Percentiles rank a stretch among this genome's conserved stretches.
Evolutionary conservation across 371 early-diverging fungal genomes (phyloP).

Genomic region (Zychaea mexicana): DNA sequence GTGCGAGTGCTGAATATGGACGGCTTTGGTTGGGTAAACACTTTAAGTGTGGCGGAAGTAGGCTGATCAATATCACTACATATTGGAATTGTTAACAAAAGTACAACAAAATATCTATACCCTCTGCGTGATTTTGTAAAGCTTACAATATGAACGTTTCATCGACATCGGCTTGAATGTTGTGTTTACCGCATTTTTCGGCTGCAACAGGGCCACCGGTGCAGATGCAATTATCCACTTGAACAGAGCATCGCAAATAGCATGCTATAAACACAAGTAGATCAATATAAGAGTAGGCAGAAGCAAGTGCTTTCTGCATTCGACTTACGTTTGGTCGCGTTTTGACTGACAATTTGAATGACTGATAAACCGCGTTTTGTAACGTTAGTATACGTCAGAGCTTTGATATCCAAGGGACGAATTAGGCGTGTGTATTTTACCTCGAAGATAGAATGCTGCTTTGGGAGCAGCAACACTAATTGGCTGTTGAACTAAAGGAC

Average conservation of each 20-base stretch:
- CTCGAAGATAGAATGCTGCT: slow-evolving; percentile 43
- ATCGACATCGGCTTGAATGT: slow-evolving; percentile 39
- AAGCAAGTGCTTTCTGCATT: not conserved
- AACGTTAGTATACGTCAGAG: no score
- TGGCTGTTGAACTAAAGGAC: slow-evolving; percentile 13
- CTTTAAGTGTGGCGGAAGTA: slow-evolving; percentile 18
- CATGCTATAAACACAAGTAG: slow-evolving; percentile 22
- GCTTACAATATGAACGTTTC: slow-evolving; percentile 45
- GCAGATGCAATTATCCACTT: slow-evolving; percentile 32
- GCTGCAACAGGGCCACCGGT: slow-evolving; percentile 25
- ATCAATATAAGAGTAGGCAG: not conserved
- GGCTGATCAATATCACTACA: slow-evolving; percentile 38
- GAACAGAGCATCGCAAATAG: slow-evolving; percentile 30
- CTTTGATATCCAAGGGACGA: no score
- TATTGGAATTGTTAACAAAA: not conserved
- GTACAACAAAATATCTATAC: no score
- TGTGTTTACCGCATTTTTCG: slow-evolving; percentile 43
- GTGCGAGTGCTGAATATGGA: slow-evolving; percentile 11
- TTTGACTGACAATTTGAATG: slow-evolving; percentile 38
- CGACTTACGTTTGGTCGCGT: slow-evolving; percentile 40
- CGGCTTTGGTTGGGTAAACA: slow-evolving; percentile 32
- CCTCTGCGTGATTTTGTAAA: no score
- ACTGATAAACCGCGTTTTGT: slow-evolving; percentile 21
- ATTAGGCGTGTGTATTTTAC: slow-evolving; percentile 18
- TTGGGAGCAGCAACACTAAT: slow-evolving; percentile 19